Percentiles rank a stretch among this genome's conserved stretches.
These are phyloP conservation scores for Hirsutella thompsonii DNA, from an alignment of 2,329 filamentous ascomycete genomes.

Conservation along the genomic window DNA sequence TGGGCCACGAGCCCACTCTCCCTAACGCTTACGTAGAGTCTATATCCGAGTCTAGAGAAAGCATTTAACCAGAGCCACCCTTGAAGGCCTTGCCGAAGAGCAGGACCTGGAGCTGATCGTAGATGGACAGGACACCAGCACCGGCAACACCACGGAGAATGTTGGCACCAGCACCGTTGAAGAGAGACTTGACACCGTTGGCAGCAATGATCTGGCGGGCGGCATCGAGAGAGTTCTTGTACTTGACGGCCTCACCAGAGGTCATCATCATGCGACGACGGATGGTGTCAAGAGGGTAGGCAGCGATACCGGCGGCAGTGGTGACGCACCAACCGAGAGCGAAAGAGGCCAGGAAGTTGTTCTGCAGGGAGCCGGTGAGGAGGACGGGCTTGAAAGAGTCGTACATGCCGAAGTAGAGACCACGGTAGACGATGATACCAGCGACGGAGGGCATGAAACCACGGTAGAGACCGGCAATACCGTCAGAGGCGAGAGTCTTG, in stretches of 20 bases:
- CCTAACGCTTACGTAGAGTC: conserved; percentile 19
- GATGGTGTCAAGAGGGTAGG: conserved; percentile 99
- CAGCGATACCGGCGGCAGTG: conserved; percentile 99
- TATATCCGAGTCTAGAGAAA: conserved; percentile 26
- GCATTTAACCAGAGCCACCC: conserved; percentile 37
- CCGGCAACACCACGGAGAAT: conserved; percentile 99
- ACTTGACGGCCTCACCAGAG: conserved; percentile 95
- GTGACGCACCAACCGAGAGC: conserved; percentile 96
- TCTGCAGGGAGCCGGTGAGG: conserved; percentile 79
- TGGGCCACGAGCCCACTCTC: conserved; percentile 16
- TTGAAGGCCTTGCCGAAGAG: conserved; percentile 99
- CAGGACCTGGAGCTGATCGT: conserved; percentile 98
- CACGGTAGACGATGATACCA: conserved; percentile 99
- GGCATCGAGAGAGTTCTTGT: conserved; percentile 92
- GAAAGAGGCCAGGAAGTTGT: conserved; percentile 99
- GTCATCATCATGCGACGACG: conserved; percentile 99
- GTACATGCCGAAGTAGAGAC: conserved; percentile 99
- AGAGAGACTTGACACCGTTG: conserved; percentile 97
- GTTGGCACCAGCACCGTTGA: conserved; percentile 99
- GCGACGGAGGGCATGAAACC: conserved; percentile 99
- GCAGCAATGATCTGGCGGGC: conserved; percentile 92
- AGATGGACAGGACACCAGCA: conserved; percentile 99
- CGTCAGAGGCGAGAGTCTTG: conserved; percentile 98
- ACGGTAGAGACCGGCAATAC: conserved; percentile 99
- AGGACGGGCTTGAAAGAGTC: conserved; percentile 99